Percentiles rank a stretch among this genome's conserved stretches.
Evolutionary conservation across 371 early-diverging fungal genomes (phyloP).

Genomic region (Mortierella polycephala): DNA sequence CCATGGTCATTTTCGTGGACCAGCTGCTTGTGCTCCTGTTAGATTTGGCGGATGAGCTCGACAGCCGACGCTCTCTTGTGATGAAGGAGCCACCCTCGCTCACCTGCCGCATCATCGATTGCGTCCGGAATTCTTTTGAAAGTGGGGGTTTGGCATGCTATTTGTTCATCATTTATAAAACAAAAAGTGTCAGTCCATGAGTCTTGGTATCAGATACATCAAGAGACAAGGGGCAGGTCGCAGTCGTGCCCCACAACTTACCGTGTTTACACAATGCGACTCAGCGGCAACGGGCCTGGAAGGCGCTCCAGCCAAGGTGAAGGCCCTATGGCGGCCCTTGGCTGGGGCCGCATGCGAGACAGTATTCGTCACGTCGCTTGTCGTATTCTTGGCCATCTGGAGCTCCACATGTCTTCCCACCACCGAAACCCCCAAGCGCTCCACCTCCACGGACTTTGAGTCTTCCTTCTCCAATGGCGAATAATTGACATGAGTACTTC

Average conservation of each 20-base stretch:
- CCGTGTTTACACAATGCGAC: neutral
- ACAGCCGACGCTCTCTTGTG: conserved; percentile 32
- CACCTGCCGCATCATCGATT: conserved; percentile 27
- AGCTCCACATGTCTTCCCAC: neutral
- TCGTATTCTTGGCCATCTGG: neutral
- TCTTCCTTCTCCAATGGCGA: neutral
- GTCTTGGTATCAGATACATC: too few species aligned
- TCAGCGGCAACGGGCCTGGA: conserved; percentile 7
- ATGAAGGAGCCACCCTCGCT: conserved; percentile 30
- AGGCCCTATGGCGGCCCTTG: conserved; percentile 38
- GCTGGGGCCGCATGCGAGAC: neutral
- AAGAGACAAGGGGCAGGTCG: too few species aligned
- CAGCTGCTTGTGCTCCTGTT: conserved; percentile 28
- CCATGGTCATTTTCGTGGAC: conserved; percentile 36
- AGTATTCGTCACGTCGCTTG: conserved; percentile 4
- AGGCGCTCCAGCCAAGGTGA: conserved; percentile 28
- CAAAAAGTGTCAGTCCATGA: too few species aligned
- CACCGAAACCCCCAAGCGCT: conserved; percentile 7
- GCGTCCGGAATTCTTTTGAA: conserved; percentile 16
- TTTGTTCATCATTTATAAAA: neutral
- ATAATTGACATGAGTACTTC: neutral
- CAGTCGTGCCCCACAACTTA: neutral
- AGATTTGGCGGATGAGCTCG: conserved; percentile 34
- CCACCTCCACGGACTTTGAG: conserved; percentile 3
- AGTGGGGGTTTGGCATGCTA: conserved; percentile 15